phyloP scores from a whole-genome alignment of 1,139 yeast genomes.

The Blastobotrys raffinosifermentans region DNA sequence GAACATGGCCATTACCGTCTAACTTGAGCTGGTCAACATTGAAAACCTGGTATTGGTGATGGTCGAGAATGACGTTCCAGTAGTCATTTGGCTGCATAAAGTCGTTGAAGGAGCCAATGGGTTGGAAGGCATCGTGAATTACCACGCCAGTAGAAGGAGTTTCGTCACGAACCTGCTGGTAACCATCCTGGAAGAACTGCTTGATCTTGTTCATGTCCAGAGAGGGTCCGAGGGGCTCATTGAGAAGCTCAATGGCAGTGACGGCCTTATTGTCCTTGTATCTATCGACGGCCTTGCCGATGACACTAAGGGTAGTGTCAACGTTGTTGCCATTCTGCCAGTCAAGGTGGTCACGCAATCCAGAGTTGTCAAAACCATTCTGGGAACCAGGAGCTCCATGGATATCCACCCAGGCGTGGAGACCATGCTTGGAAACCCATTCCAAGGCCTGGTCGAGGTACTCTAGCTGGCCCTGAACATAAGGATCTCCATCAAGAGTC shows the following conservation, averaged over 20 bases:
- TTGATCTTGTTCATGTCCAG: slow-evolving; percentile 55
- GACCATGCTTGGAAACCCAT: slow-evolving; percentile 60
- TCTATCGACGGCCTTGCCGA: slow-evolving; percentile 42
- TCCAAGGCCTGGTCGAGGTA: slow-evolving; percentile 69
- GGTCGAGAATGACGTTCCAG: slow-evolving; percentile 75
- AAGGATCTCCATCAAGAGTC: slow-evolving; percentile 64
- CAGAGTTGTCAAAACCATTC: slow-evolving; percentile 95
- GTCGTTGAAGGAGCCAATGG: slow-evolving; percentile 57
- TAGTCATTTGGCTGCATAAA: slow-evolving; percentile 41
- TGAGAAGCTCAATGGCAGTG: slow-evolving; percentile 75
- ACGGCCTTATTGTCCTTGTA: slow-evolving; percentile 71
- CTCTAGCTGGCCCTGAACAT: slow-evolving; percentile 74
- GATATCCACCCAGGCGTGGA: slow-evolving; percentile 85
- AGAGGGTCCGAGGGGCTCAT: slow-evolving; percentile 80
- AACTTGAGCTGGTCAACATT: slow-evolving; percentile 53
- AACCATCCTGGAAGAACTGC: slow-evolving; percentile 52
- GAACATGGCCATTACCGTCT: slow-evolving; percentile 55
- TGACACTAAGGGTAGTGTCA: slow-evolving; percentile 46
- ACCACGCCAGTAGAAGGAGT: slow-evolving; percentile 49
- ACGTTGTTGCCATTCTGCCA: slow-evolving; percentile 49
- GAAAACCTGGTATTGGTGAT: slow-evolving; percentile 89
- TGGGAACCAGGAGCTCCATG: slow-evolving; percentile 99
- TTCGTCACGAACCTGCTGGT: slow-evolving; percentile 43
- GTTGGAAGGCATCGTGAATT: slow-evolving; percentile 70
- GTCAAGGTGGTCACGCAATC: slow-evolving; percentile 58